These are phyloP conservation scores for Kazachstania taianensis DNA, from an alignment of 805 yeast genomes.

Conservation along the genomic window DNA sequence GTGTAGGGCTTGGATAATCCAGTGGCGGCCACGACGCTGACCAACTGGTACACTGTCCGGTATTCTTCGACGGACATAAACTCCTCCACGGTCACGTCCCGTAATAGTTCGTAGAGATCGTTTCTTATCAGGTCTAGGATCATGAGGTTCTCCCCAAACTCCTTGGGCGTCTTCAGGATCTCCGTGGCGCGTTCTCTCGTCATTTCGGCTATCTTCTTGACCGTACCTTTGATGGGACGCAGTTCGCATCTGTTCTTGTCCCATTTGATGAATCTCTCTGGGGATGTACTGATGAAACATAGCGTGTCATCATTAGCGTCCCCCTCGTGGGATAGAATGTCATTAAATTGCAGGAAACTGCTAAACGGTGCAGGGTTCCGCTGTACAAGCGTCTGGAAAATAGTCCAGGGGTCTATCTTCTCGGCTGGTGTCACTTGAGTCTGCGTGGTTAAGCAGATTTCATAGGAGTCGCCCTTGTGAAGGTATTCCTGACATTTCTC, in stretches of 20 bases:
- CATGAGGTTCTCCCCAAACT: constrained; percentile 92
- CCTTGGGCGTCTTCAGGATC: constrained; percentile 75
- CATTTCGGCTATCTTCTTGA: constrained; percentile 50
- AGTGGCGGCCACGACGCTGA: constrained; percentile 73
- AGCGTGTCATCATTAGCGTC: constrained; percentile 39
- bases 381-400: constrained; percentile 60
- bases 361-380: constrained; percentile 92
- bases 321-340: constrained; percentile 38
- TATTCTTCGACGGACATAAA: constrained; percentile 92
- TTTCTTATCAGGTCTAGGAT: constrained; percentile 92
- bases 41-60: constrained; percentile 81
- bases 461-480: constrained; percentile 83
- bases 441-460: constrained; percentile 77
- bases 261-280: constrained; percentile 90
- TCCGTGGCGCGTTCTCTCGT: constrained; percentile 47
- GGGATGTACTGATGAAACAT: constrained; percentile 74
- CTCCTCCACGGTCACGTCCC: constrained; percentile 58
- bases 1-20: constrained; percentile 28
- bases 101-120: constrained; percentile 63
- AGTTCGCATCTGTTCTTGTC: constrained; percentile 53
- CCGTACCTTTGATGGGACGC: constrained; percentile 95
- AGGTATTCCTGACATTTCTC: constrained; percentile 55
- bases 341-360: constrained; percentile 56
- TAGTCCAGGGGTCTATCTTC: constrained; percentile 55
- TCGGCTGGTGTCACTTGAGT: constrained; percentile 48